These are phyloP conservation scores for Telfairia occidentalis DNA, from an alignment of 331 rosid genomes.

Conservation along the genomic window DNA sequence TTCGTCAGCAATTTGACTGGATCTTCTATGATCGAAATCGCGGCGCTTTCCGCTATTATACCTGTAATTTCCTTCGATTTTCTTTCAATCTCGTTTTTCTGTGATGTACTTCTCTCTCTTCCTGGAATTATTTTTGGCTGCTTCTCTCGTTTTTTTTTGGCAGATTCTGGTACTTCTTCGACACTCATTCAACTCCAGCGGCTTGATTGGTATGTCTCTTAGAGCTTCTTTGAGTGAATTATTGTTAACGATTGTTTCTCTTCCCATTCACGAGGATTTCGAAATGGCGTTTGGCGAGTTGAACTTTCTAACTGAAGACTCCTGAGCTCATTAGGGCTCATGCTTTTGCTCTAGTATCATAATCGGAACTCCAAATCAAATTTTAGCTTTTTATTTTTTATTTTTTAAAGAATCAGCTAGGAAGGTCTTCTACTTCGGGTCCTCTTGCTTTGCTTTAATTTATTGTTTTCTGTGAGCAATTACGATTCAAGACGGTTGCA, in stretches of 20 bases:
- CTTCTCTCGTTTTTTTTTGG: neutral
- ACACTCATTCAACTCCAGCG: constrained; percentile 33
- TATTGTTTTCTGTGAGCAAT: neutral
- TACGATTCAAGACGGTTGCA: neutral
- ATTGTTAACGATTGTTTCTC: neutral
- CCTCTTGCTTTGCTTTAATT: neutral
- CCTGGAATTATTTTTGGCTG: neutral
- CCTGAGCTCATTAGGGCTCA: neutral
- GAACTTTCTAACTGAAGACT: neutral
- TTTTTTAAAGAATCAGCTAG: neutral
- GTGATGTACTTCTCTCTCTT: neutral
- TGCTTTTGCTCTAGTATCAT: neutral
- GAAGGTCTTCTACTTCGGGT: neutral
- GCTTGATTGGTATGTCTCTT: constrained; percentile 27
- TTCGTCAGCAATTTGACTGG: constrained; percentile 87
- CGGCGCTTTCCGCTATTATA: constrained; percentile 36
- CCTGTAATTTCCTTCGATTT: constrained; percentile 34
- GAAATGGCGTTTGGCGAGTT: neutral
- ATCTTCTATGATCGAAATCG: constrained; percentile 65
- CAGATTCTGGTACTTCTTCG: constrained; percentile 65
- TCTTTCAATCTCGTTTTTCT: neutral
- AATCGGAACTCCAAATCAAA: neutral
- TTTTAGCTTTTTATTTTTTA: neutral
- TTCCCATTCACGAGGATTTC: neutral
- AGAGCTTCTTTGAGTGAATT: neutral